Percentiles rank a stretch among this genome's conserved stretches.
Conservation (phyloP, 495 filamentous ascomycete genomes). For the Aspergillus saccharolyticus region DNA sequence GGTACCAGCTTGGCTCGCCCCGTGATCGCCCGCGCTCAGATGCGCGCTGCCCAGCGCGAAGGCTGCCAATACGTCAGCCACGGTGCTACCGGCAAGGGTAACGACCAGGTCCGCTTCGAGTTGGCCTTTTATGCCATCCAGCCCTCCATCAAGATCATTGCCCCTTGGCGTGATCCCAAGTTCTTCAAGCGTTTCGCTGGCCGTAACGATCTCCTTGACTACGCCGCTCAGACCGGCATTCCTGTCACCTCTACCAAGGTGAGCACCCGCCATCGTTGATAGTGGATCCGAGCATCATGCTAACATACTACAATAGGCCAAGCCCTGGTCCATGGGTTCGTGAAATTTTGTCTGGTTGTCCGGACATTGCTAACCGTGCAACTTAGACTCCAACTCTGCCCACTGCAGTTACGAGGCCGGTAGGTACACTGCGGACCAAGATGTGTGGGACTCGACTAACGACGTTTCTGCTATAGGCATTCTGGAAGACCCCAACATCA, state of each 20-base stretch:
- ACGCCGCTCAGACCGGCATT: slow-evolving; percentile 70
- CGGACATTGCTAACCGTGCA: background rate
- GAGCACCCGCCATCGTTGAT: background rate
- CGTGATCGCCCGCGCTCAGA: slow-evolving; percentile 81
- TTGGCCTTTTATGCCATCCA: slow-evolving; percentile 70
- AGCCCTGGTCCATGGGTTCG: slow-evolving; percentile 62
- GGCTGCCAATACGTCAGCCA: slow-evolving; percentile 58
- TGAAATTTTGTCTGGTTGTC: background rate
- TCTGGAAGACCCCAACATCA: slow-evolving; percentile 46
- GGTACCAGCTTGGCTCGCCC: slow-evolving; percentile 82
- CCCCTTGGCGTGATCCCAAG: slow-evolving; percentile 78
- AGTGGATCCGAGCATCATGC: background rate
- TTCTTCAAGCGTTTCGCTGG: slow-evolving; percentile 82
- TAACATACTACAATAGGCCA: slow-evolving; percentile 32
- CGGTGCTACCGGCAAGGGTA: slow-evolving; percentile 84
- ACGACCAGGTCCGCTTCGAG: slow-evolving; percentile 85
- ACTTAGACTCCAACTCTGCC: slow-evolving; percentile 75
- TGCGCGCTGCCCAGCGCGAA: slow-evolving; percentile 56
- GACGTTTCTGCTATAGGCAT: slow-evolving; percentile 10
- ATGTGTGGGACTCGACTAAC: background rate
- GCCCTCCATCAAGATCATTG: slow-evolving; percentile 78
- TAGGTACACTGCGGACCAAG: slow-evolving; percentile 18
- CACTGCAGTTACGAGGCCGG: slow-evolving; percentile 92
- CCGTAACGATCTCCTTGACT: slow-evolving; percentile 84
- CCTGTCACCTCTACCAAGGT: slow-evolving; percentile 81